Percentiles rank a stretch among this genome's conserved stretches.
These are phyloP conservation scores for Schizochytrium sp. DNA, from an alignment of 108 stramenopile species.

Conservation along the genomic window DNA sequence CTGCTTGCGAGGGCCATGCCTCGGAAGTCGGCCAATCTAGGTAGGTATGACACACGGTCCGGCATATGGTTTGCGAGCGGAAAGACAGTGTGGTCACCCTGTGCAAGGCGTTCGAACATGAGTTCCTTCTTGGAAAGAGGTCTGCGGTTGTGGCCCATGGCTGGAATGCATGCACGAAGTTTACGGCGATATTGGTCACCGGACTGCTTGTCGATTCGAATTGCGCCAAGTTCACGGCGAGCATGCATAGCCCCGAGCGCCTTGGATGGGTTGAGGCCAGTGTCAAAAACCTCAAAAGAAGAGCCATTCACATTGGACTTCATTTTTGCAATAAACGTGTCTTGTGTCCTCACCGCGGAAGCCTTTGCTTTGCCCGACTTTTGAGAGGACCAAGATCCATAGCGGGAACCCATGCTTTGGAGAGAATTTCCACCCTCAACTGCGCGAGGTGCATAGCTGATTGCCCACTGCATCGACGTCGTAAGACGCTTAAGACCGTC, in stretches of 20 bases:
- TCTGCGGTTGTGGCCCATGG: conserved; percentile 56
- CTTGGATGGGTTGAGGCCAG: conserved; percentile 43
- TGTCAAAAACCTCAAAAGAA: conserved; percentile 51
- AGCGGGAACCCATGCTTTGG: neutral
- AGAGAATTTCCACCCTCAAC: neutral
- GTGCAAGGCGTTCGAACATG: conserved; percentile 59
- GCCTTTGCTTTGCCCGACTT: conserved; percentile 10
- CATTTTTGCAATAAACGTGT: conserved; percentile 49
- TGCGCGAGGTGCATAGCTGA: conserved; percentile 49
- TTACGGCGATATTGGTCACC: conserved; percentile 51
- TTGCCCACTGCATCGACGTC: conserved; percentile 50
- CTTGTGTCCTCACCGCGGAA: neutral
- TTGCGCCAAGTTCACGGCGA: conserved; percentile 51
- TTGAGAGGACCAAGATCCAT: neutral
- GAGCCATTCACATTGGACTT: conserved; percentile 61
- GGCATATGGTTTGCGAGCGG: conserved; percentile 30
- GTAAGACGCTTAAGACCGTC: conserved; percentile 58
- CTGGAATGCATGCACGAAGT: conserved; percentile 1
- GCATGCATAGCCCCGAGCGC: conserved; percentile 57
- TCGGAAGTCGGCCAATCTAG: conserved; percentile 46
- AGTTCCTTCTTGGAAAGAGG: conserved; percentile 50
- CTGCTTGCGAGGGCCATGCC: conserved; percentile 55
- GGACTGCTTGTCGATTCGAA: conserved; percentile 6
- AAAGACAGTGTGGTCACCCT: conserved; percentile 37
- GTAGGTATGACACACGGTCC: neutral